A percentile compares a stretch with the other conserved stretches of the same genome.
Conservation (phyloP, 768 basidiomycete species). For the Lactarius akahatsu region DNA sequence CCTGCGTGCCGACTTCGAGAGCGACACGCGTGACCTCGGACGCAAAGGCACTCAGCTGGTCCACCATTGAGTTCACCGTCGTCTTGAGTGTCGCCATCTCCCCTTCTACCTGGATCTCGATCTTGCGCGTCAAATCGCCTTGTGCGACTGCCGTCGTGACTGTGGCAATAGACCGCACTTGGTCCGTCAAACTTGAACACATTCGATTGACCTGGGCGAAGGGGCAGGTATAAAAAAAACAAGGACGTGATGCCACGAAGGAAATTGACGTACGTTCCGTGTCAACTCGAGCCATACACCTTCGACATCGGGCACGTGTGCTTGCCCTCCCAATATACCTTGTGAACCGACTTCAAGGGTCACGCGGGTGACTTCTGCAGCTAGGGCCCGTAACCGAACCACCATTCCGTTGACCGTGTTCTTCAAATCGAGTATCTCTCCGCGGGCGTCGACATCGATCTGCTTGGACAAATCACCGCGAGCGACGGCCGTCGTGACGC, state of each 20-base stretch:
- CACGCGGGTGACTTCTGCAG: conserved; percentile 78
- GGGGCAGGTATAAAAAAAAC: conserved; percentile 3
- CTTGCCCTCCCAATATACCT: conserved; percentile 84
- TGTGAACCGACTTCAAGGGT: conserved; percentile 81
- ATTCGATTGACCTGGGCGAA: conserved; percentile 62
- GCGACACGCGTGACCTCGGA: conserved; percentile 80
- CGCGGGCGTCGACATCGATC: conserved; percentile 84
- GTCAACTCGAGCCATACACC: conserved; percentile 83
- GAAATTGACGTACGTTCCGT: conserved; percentile 50
- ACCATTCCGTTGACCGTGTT: conserved; percentile 53
- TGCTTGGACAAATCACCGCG: conserved; percentile 84
- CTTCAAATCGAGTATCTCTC: conserved; percentile 82
- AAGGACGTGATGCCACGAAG: neutral
- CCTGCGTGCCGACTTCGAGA: conserved; percentile 83
- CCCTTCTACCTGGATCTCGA: conserved; percentile 80
- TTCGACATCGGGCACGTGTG: conserved; percentile 80
- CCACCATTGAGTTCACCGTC: conserved; percentile 89
- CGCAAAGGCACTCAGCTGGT: conserved; percentile 79
- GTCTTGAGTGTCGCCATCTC: conserved; percentile 81
- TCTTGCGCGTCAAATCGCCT: conserved; percentile 86
- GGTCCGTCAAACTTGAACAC: conserved; percentile 73
- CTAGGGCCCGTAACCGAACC: conserved; percentile 53
- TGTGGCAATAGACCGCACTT: conserved; percentile 74
- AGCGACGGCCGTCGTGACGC: conserved; percentile 70
- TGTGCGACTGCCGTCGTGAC: conserved; percentile 86